A percentile compares a stretch with the other conserved stretches of the same genome.
Conservation (phyloP, 1,139 yeast genomes). For the Suhomyces guaymorum region DNA sequence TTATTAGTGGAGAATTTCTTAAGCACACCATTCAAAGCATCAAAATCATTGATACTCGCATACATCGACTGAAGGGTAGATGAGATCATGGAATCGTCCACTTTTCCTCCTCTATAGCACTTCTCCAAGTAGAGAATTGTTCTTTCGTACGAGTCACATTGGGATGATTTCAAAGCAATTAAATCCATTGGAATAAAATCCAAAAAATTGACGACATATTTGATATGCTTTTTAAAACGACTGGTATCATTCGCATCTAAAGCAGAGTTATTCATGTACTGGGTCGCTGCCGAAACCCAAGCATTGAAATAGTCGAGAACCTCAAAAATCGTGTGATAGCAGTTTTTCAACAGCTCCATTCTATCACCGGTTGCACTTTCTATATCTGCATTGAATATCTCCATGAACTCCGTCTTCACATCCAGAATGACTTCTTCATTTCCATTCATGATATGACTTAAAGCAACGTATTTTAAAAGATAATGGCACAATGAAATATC, state of each 20-base stretch:
- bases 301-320: constrained; percentile 82
- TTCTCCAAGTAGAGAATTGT: constrained; percentile 88
- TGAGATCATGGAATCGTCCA: constrained; percentile 43
- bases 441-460: constrained; percentile 63
- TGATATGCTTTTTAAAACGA: constrained; percentile 31
- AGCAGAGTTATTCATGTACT: constrained; percentile 26
- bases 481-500: constrained; percentile 70
- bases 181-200: constrained; percentile 61
- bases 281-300: constrained; percentile 56
- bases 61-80: constrained; percentile 73
- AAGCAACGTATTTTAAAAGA: constrained; percentile 75
- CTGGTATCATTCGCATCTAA: constrained; percentile 22
- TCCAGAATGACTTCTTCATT: constrained; percentile 45
- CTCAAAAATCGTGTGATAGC: constrained; percentile 72
- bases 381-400: constrained; percentile 53
- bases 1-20: constrained; percentile 71
- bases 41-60: constrained; percentile 84
- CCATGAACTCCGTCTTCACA: constrained; percentile 57
- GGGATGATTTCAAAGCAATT: constrained; percentile 77
- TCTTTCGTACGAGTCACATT: constrained; percentile 83
- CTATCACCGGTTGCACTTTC: constrained; percentile 49
- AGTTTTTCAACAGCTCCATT: constrained; percentile 57
- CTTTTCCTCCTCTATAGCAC: constrained; percentile 49
- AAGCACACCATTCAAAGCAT: constrained; percentile 84
- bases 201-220: constrained; percentile 48